A percentile compares a stretch with the other conserved stretches of the same genome.
These are phyloP conservation scores for Penicillium concentricum DNA, from an alignment of 2,329 filamentous ascomycete genomes.

Conservation along the genomic window DNA sequence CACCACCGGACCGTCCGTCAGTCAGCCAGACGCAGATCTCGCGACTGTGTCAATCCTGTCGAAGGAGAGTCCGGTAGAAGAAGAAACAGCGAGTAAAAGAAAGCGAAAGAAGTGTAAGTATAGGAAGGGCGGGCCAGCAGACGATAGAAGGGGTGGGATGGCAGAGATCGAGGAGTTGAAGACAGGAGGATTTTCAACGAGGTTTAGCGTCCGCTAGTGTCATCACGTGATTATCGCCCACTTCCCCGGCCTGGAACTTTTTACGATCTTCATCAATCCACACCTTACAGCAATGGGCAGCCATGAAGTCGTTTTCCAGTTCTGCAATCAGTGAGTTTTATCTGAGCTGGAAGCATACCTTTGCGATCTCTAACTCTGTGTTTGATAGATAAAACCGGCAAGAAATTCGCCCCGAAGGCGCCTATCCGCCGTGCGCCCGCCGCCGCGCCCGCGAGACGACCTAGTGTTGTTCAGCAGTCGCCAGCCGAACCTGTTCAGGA, in stretches of 20 bases:
- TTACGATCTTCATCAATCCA: conserved; percentile 13
- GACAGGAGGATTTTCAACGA: conserved; percentile 45
- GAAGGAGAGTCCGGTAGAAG: conserved; percentile 10
- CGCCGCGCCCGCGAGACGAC: conserved; percentile 38
- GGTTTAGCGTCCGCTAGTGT: conserved; percentile 35
- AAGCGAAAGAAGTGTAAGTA: neutral
- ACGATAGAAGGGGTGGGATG: conserved; percentile 22
- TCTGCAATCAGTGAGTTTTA: conserved; percentile 52
- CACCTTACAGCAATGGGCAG: conserved; percentile 24
- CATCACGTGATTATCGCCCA: conserved; percentile 37
- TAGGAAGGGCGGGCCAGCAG: conserved; percentile 5
- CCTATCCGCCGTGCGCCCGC: conserved; percentile 54
- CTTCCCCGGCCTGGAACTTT: conserved; percentile 31
- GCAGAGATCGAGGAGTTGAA: conserved; percentile 29
- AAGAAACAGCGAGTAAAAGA: neutral
- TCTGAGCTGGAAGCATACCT: neutral
- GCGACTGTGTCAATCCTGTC: conserved; percentile 25
- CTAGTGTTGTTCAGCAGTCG: conserved; percentile 41
- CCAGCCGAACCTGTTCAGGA: conserved; percentile 5
- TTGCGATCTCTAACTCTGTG: conserved; percentile 7
- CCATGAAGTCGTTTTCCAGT: conserved; percentile 53
- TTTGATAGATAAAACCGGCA: conserved; percentile 61
- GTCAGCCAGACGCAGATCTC: conserved; percentile 31
- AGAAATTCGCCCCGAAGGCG: conserved; percentile 75
- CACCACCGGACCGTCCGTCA: conserved; percentile 37